Base-by-base conservation (phyloP, 2,329 filamentous ascomycete species). In the Neofusicoccum cordaticola region DNA sequence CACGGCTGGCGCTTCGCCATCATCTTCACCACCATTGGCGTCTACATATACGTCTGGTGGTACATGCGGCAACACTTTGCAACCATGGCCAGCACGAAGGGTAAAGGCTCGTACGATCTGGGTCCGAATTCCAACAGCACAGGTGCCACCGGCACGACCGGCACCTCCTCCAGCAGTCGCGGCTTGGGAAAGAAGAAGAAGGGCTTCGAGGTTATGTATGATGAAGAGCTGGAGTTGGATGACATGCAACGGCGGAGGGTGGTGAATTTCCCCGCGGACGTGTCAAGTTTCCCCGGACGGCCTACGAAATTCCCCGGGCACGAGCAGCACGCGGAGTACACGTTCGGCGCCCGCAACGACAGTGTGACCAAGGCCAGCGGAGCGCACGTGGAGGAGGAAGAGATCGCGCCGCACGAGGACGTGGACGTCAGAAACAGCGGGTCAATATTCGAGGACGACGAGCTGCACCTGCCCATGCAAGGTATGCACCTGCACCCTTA, bases 1-100 rank as follows among this genome's bases (percentile, higher is more conserved):
- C 81, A 83, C 62, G 80, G 77, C 45, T 82, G 80, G 80, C 77
- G 81, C 11, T 76, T 82, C 58, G 73, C 75, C 13, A 78, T 82
- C 45, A 79, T 82, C 53, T 67, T 78, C 48, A 68, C 69, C 7
- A 80, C 78, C 1, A 73, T 81, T 19, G 69, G 66, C 41, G 79
- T 81, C 22, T 82, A 82, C 66, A 70, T 74, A 2, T 81, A 79
- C 61, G 75, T 83, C 17, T 81, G 78, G 68, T 68, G 75, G 44
- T 76, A 75, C 64, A 71, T 79, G 48, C 51, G 48, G 7, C 39
- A 45, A 7, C 50, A 63, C 41, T 63, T 63, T 41, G 37, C 31
- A 22, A 15, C 11, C 2, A 51, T 44, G 45, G 47, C 37, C 11
- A 44, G 44, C 47, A 35, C 53, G 13, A 34, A 58, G 15, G 44